Evolutionary conservation across 2,329 filamentous ascomycete genomes (phyloP), one percentile per base, ranked within the genome.

Genomic region (Sphaceloma murrayae): DNA sequence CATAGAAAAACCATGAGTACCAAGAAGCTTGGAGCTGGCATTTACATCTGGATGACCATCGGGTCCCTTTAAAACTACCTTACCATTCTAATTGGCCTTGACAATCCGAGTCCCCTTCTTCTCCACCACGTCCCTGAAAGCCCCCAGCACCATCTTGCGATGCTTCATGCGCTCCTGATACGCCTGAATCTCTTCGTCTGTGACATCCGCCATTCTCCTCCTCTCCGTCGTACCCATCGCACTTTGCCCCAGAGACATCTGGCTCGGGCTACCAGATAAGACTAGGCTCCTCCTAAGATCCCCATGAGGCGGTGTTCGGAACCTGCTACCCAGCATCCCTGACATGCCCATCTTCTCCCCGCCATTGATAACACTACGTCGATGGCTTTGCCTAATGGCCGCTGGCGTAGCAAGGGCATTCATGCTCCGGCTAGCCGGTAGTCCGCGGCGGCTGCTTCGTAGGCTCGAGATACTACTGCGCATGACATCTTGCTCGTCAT

Each of bases 151-250:
- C 31, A 57, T 55, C 51, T 53, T 62, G 53, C 67, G 57, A 52
- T 59, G 56, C 48, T 51, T 54, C 16, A 52, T 54, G 26, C 51
- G 61, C 47, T 56, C 57, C 43, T 60, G 53, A 46, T 64, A 60
- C n/a, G 46, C 53, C 45, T 59, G 56, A 4, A 70, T 56, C 33
- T 66, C 62, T 45, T 64, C 62, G 27, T 59, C 55, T 18, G 61
- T 63, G 2, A 69, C 62, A 48, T 66, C 56, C 18, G 57, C 54
- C 54, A 62, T 63, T 46, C 64, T 58, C 49, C 58, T 62, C 38
- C 59, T 55, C 31, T 52, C 49, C 33, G 49, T 52, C 7, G 56
- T 60, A 1, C 52, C 48, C 31, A 49, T 52, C 43, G 55, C 22
- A 42, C 55, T 57, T 8, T 51, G 19, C 19, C 44, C 46, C n/a